A percentile compares a stretch with the other conserved stretches of the same genome.
These are phyloP conservation scores for Ustanciosporium gigantosporum DNA, from an alignment of 1,284 basidiomycete species.

Conservation along the genomic window DNA sequence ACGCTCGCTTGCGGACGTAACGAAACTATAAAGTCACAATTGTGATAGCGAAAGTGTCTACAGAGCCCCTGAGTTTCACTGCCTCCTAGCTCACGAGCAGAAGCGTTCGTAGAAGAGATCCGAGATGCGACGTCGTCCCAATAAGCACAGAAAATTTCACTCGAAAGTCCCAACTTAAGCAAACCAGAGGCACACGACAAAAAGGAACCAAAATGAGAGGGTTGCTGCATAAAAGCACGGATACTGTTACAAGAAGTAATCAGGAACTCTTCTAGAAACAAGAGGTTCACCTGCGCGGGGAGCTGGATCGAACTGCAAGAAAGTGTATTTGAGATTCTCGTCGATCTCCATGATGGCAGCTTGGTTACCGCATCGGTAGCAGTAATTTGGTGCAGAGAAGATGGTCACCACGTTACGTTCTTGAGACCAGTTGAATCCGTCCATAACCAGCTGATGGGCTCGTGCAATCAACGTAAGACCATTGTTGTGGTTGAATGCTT, in stretches of 20 bases:
- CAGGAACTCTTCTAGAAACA: conserved; percentile 95
- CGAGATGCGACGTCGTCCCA: too few relatives aligned
- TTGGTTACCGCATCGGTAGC: conserved; percentile 99
- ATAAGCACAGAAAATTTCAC: too few relatives aligned
- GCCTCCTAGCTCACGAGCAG: too few relatives aligned
- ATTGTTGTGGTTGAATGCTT: conserved; percentile 99
- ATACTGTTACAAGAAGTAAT: conserved; percentile 65
- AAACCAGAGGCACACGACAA: too few relatives aligned
- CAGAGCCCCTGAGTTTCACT: too few relatives aligned
- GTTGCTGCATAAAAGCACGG: too few relatives aligned
- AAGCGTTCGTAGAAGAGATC: too few relatives aligned
- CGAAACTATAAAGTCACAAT: too few relatives aligned
- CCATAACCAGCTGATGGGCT: conserved; percentile 78
- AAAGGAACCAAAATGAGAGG: too few relatives aligned
- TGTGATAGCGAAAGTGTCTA: too few relatives aligned
- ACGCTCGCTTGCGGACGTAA: too few relatives aligned
- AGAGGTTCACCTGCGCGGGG: conserved; percentile 96
- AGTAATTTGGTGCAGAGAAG: conserved; percentile 87
- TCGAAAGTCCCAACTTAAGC: too few relatives aligned
- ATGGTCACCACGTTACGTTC: conserved; percentile 99
- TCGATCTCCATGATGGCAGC: conserved; percentile 99
- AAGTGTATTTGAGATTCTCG: conserved; percentile 93
- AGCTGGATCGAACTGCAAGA: conserved; percentile 99
- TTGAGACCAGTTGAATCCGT: conserved; percentile 96
- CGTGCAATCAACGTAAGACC: conserved; percentile 84